A percentile compares a stretch with the other conserved stretches of the same genome.
Evolutionary conservation across 2,329 filamentous ascomycete species (phyloP).

Genomic region (Colletotrichum horii): DNA sequence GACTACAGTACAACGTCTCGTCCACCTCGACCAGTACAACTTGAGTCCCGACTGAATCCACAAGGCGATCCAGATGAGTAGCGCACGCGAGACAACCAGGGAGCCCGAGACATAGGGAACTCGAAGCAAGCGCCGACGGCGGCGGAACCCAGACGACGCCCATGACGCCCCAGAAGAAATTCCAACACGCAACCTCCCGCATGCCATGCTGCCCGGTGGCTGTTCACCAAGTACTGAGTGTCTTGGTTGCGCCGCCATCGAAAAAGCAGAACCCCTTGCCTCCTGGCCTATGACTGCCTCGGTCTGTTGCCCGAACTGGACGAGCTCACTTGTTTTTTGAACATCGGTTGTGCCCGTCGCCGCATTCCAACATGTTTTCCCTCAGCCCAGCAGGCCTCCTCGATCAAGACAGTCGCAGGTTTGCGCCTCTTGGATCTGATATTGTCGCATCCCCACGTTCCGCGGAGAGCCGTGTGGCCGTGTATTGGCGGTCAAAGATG

Average conservation of each 20-base stretch:
- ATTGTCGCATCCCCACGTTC: neutral
- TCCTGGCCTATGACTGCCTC: neutral
- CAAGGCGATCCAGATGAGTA: slow-evolving; percentile 5
- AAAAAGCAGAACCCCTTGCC: neutral
- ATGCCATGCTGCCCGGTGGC: neutral
- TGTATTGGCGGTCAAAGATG: neutral
- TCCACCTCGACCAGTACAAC: neutral
- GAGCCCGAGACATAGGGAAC: slow-evolving; percentile 7
- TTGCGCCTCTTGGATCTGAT: neutral
- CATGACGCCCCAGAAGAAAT: neutral
- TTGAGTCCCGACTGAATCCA: neutral
- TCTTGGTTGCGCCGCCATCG: neutral
- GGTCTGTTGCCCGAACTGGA: neutral
- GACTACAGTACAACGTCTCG: neutral
- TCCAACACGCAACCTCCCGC: neutral
- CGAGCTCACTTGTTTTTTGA: neutral
- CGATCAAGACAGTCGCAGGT: neutral
- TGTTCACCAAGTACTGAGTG: neutral
- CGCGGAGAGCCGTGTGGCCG: neutral
- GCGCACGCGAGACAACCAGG: slow-evolving; percentile 11
- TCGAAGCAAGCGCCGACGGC: neutral
- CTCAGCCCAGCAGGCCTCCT: neutral
- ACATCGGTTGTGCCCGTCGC: neutral
- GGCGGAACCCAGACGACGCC: neutral
- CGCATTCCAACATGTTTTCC: neutral